Evolutionary conservation across 495 filamentous ascomycete species (phyloP).

Genomic region (Viridothelium virens): DNA sequence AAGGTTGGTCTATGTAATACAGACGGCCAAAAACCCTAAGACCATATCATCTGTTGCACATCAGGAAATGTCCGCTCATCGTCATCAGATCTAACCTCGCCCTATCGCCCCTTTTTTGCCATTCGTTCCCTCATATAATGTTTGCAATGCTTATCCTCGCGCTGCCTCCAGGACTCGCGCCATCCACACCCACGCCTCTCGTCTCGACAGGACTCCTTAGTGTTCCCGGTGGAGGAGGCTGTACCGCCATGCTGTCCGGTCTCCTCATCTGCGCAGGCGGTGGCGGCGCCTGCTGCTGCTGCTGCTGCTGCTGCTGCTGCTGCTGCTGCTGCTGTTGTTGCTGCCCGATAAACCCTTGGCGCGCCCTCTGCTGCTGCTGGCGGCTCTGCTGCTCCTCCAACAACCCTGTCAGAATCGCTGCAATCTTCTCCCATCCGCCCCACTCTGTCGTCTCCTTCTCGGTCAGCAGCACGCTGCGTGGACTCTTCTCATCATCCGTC

Average conservation of each 20-base stretch:
- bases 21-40: neutral
- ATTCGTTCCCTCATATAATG: conserved; percentile 22
- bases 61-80: neutral
- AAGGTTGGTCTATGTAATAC: neutral
- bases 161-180: conserved; percentile 19
- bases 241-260: conserved; percentile 20
- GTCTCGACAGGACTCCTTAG: conserved; percentile 28
- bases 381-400: conserved; percentile 35
- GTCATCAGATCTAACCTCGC: neutral
- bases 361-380: neutral
- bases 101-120: neutral
- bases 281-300: no score
- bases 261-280: neutral
- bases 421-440: conserved; percentile 50
- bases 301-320: no score
- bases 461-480: conserved; percentile 32
- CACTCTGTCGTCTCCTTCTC: conserved; percentile 44
- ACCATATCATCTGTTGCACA: neutral
- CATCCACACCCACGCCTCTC: conserved; percentile 15
- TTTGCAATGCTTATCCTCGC: conserved; percentile 33
- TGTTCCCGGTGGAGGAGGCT: conserved; percentile 23
- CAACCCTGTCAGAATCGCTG: conserved; percentile 44
- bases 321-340: no score
- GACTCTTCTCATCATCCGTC: conserved; percentile 24
- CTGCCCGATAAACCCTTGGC: neutral